These are phyloP conservation scores for Phytophthora tubulina DNA, from an alignment of 352 stramenopile genomes.

Conservation along the genomic window DNA sequence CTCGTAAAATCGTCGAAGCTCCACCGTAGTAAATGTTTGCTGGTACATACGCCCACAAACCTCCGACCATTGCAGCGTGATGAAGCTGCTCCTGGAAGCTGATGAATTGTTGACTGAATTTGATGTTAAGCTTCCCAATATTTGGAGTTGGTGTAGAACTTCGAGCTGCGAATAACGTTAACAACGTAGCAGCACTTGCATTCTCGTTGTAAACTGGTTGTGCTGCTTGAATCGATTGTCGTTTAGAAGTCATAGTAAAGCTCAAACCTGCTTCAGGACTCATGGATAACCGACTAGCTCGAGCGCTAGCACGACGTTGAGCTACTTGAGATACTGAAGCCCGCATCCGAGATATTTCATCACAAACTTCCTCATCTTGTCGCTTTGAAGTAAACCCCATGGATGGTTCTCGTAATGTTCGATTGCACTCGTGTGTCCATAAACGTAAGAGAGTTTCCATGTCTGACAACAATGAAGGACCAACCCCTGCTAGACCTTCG, in stretches of 20 bases:
- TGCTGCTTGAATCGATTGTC: slow-evolving; percentile 10
- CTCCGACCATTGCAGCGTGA: slow-evolving; percentile 18
- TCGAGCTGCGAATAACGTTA: slow-evolving; percentile 35
- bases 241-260: slow-evolving; percentile 13
- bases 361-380: slow-evolving; percentile 21
- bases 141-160: slow-evolving; percentile 3
- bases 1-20: slow-evolving; percentile 11
- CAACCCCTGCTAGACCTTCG: slow-evolving; percentile 54
- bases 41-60: slow-evolving; percentile 35
- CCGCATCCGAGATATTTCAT: slow-evolving; percentile 34
- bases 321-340: slow-evolving; percentile 21
- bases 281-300: slow-evolving; percentile 35
- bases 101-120: slow-evolving; percentile 19
- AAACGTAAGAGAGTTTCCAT: slow-evolving; percentile 54
- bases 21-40: slow-evolving; percentile 30
- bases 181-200: slow-evolving; percentile 9
- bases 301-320: slow-evolving; percentile 39
- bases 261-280: slow-evolving; percentile 6
- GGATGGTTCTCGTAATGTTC: slow-evolving; percentile 46
- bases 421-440: slow-evolving; percentile 60
- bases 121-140: background rate
- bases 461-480: slow-evolving; percentile 47
- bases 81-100: slow-evolving; percentile 24
- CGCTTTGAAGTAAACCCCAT: slow-evolving; percentile 12
- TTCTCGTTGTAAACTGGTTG: slow-evolving; percentile 12